phyloP scores from a whole-genome alignment of 305 asterid species.

The Caryopteris hybrid region DNA sequence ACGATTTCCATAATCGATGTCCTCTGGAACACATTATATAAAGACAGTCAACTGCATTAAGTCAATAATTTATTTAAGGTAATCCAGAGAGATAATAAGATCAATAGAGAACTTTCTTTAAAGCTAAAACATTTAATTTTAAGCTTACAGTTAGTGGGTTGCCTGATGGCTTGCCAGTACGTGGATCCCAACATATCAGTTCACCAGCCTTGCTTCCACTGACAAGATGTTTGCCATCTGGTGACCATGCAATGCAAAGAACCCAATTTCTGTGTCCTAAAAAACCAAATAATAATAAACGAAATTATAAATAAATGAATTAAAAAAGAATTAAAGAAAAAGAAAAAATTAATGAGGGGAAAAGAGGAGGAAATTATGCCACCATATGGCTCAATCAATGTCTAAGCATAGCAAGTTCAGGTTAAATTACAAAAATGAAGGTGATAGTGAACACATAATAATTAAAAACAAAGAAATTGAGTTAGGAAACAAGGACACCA shows the following conservation, averaged over 20 bases:
- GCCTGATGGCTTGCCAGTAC: conserved; percentile 70
- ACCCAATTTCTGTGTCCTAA: conserved; percentile 97
- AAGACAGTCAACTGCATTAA: neutral
- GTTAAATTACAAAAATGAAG: neutral
- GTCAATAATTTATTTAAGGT: neutral
- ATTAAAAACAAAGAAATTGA: neutral
- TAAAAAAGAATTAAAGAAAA: too few species aligned
- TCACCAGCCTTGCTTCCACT: conserved; percentile 98
- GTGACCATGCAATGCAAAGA: conserved; percentile 95
- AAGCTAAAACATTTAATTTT: conserved; percentile 4
- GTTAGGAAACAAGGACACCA: too few species aligned
- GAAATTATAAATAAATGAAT: neutral
- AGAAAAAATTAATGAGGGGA: too few species aligned
- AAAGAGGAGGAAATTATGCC: neutral
- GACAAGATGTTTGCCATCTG: conserved; percentile 85
- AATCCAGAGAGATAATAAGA: neutral
- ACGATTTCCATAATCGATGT: neutral
- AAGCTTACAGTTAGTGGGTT: conserved; percentile 68
- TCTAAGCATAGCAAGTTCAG: neutral
- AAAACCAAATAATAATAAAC: neutral
- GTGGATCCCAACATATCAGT: conserved; percentile 85
- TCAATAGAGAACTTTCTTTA: neutral
- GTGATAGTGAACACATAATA: neutral
- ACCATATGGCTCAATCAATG: conserved; percentile 2
- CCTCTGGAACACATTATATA: neutral